phyloP scores from a whole-genome alignment of 495 filamentous ascomycete species.

The Cetradonia linearis region DNA sequence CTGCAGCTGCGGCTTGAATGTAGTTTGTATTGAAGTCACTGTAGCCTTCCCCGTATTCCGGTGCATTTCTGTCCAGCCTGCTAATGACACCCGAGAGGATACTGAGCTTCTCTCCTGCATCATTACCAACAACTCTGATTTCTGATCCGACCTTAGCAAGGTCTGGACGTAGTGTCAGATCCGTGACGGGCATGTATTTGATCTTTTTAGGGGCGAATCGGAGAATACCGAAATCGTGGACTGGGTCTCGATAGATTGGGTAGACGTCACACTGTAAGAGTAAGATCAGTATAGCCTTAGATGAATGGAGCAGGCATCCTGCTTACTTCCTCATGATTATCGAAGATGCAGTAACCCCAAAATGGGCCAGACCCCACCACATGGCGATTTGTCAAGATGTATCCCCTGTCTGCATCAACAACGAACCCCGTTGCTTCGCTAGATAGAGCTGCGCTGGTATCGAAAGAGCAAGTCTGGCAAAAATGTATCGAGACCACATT shows the following conservation, averaged over 20 bases:
- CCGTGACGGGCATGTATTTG: constrained; percentile 85
- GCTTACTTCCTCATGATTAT: constrained; percentile 84
- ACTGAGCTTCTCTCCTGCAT: constrained; percentile 96
- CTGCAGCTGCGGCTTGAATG: constrained; percentile 94
- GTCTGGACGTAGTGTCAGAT: constrained; percentile 76
- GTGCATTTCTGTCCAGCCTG: constrained; percentile 88
- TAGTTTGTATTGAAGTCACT: constrained; percentile 99
- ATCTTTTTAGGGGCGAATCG: constrained; percentile 91
- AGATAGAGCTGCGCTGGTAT: constrained; percentile 85
- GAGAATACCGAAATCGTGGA: constrained; percentile 96
- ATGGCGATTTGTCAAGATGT: constrained; percentile 82
- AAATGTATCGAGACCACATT: constrained; percentile 97
- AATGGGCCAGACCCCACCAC: constrained; percentile 96
- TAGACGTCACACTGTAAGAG: constrained; percentile 70
- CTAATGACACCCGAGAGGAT: constrained; percentile 97
- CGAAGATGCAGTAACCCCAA: constrained; percentile 95
- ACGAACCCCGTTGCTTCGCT: constrained; percentile 97
- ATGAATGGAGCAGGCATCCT: neutral
- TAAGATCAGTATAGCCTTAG: constrained; percentile 19
- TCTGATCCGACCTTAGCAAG: constrained; percentile 80
- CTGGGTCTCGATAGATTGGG: constrained; percentile 96
- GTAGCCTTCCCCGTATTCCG: constrained; percentile 96
- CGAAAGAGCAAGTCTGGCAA: constrained; percentile 96
- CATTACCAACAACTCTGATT: constrained; percentile 95
- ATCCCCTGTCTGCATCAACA: constrained; percentile 89